Evolutionary conservation across 164 flowering plant species (phyloP).

Genomic region (Santalum album): DNA sequence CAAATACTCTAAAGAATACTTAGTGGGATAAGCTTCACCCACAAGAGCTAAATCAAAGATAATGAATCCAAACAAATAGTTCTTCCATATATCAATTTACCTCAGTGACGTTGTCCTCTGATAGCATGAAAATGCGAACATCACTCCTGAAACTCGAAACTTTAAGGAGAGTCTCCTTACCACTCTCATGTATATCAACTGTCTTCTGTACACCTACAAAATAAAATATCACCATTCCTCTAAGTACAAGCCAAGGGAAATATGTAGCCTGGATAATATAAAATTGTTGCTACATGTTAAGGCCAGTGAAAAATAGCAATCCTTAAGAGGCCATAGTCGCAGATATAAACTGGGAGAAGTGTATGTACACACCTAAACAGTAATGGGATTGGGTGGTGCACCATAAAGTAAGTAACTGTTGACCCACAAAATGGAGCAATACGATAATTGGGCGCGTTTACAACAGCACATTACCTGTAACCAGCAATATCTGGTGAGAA

Average conservation of each 20-base stretch:
- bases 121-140: constrained; percentile 20
- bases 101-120: constrained; percentile 33
- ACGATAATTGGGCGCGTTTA: background rate
- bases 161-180: constrained; percentile 16
- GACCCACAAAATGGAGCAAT: too few relatives aligned
- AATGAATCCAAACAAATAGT: background rate
- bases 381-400: too few relatives aligned
- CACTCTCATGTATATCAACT: constrained; percentile 6
- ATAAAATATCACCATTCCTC: background rate
- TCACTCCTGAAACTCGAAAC: constrained; percentile 22
- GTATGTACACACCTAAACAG: too few relatives aligned
- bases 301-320: too few relatives aligned
- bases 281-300: background rate
- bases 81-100: constrained; percentile 9
- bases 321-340: too few relatives aligned
- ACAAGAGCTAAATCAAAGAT: too few relatives aligned
- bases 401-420: too few relatives aligned
- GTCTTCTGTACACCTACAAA: constrained; percentile 21
- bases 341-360: background rate
- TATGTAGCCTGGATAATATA: background rate
- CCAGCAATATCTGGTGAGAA: constrained; percentile 23
- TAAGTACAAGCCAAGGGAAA: background rate
- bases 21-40: too few relatives aligned
- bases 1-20: too few relatives aligned
- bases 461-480: constrained; percentile 18